phyloP scores from a whole-genome alignment of 257 asterid species.

The Lavandula angustifolia region DNA sequence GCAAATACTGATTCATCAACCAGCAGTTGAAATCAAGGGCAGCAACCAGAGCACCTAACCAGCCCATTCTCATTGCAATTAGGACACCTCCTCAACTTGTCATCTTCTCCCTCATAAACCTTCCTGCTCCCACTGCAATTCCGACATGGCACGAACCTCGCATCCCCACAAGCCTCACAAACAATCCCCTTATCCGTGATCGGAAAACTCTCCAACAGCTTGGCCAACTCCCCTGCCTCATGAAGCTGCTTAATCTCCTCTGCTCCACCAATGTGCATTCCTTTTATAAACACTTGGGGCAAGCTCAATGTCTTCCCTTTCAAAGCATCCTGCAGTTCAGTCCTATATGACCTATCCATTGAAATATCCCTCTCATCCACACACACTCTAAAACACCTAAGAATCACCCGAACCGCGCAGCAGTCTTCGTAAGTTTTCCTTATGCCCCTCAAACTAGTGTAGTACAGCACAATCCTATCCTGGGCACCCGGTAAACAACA shows the following conservation, averaged over 20 bases:
- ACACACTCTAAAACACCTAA: slow-evolving; percentile 60
- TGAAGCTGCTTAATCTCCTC: slow-evolving; percentile 79
- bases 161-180: slow-evolving; percentile 90
- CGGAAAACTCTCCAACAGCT: slow-evolving; percentile 64
- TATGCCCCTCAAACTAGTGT: slow-evolving; percentile 84
- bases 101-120: slow-evolving; percentile 62
- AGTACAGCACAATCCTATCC: slow-evolving; percentile 64
- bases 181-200: slow-evolving; percentile 49
- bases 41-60: slow-evolving; percentile 72
- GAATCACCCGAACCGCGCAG: slow-evolving; percentile 64
- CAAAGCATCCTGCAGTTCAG: slow-evolving; percentile 66
- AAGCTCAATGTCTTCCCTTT: slow-evolving; percentile 53
- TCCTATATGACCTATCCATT: slow-evolving; percentile 76
- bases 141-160: slow-evolving; percentile 77
- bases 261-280: slow-evolving; percentile 71
- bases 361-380: slow-evolving; percentile 92
- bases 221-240: slow-evolving; percentile 68
- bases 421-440: slow-evolving; percentile 89
- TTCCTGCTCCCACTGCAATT: slow-evolving; percentile 81
- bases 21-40: slow-evolving; percentile 44
- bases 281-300: slow-evolving; percentile 76
- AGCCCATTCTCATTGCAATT: slow-evolving; percentile 88
- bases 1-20: slow-evolving; percentile 21
- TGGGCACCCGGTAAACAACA: slow-evolving; percentile 40
- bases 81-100: slow-evolving; percentile 56